Conservation (phyloP, 805 yeast genomes). For the Wickerhamiella domercqiae region DNA sequence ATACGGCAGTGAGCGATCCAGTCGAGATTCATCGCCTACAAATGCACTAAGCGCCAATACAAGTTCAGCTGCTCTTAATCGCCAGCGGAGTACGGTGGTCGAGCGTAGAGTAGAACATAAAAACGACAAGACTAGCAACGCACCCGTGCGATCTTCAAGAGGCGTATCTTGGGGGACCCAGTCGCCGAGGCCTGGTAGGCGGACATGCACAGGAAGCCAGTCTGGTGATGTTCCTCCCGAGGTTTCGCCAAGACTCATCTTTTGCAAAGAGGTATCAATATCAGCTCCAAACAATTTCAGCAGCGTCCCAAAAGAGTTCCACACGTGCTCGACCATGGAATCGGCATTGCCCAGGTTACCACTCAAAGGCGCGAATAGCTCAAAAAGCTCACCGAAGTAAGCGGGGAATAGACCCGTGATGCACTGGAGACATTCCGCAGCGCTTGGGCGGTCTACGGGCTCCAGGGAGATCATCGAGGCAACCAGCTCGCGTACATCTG, state of each 20-base stretch:
- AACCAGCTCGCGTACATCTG: conserved; percentile 38
- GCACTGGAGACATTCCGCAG: conserved; percentile 40
- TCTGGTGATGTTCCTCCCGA: not conserved
- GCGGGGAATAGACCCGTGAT: conserved; percentile 44
- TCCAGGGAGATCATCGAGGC: conserved; percentile 46
- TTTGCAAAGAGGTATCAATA: not conserved
- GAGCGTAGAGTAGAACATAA: conserved; percentile 47
- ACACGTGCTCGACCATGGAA: conserved; percentile 40
- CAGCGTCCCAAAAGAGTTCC: conserved; percentile 9
- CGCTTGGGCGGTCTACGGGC: conserved; percentile 44
- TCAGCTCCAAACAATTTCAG: conserved; percentile 1
- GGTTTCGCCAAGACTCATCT: not conserved
- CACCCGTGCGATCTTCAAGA: conserved; percentile 23
- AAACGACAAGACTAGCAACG: conserved; percentile 42
- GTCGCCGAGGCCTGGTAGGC: not conserved
- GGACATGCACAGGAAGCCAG: not conserved
- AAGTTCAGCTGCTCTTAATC: conserved; percentile 59
- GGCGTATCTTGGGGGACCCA: conserved; percentile 5
- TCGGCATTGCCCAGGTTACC: conserved; percentile 31
- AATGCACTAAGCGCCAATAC: conserved; percentile 62
- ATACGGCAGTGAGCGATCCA: conserved; percentile 77
- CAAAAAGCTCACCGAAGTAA: conserved; percentile 41
- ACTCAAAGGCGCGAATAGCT: conserved; percentile 12
- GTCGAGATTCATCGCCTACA: conserved; percentile 64
- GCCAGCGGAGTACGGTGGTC: conserved; percentile 41